Evolutionary conservation across 352 stramenopile species (phyloP), one percentile per base, ranked within the genome.

Genomic region (Stramenopiles sp.): DNA sequence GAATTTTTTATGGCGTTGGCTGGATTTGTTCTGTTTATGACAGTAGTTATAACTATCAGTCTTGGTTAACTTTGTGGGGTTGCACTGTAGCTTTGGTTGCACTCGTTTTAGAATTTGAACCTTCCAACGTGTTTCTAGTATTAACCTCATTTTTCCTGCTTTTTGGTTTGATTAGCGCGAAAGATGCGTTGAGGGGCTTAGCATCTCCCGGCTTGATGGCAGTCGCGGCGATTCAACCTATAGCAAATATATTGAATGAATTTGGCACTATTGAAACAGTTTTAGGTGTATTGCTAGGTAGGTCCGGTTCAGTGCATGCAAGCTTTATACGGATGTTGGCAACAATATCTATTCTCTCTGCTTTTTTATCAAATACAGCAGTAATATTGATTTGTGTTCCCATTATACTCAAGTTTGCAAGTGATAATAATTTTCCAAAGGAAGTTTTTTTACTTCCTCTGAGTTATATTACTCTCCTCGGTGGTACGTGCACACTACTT

Each of bases 311-410:
- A 4, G 4, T 13, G 4, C 31, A 13, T 33, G 65, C 13, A 7
- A 76, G 13, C 4, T 76, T 76, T 76, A 31, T 76, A 4, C 4
- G 65, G 31, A 76, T 76, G 65, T 4, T 20, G 7, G 4, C 13
- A 4, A 13, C 31, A 13, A 20, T 76, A 33, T 76, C 65, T 4
- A 13, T 76, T 13, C 30, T 76, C 4, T 76, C 65, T 4, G 30
- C 65, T 13, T 33, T 76, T 7, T 76, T 76, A 13, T 76, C 65
- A 7, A 76, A 76, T 20, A 76, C 65, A 76, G 65, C 65, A 33
- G 7, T 76, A 33, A 20, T 76, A 13, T 33, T 76, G 65, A 76
- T 76, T 33, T 31, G 30, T 31, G 31, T 76, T 13, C 13, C 65
- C 4, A 4, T 13, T 33, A 33, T 76, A 13, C 4, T 13, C 7